Evolutionary conservation across 139 green algal genomes (phyloP), one percentile per base, ranked within the genome.

Genomic region (Trebouxia sp.): DNA sequence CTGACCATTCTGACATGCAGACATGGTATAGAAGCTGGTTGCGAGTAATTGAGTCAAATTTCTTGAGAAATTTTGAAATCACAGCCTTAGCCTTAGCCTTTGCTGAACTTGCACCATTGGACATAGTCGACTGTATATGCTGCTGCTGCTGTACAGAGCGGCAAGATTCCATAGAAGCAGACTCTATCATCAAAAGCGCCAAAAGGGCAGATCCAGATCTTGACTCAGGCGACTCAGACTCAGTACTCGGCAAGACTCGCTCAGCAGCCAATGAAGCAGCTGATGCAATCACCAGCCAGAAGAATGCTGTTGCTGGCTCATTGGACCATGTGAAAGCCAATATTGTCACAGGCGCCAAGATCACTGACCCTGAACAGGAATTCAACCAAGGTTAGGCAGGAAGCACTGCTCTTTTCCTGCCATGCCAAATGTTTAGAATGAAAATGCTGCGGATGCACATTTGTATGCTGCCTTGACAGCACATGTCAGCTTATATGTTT

Each of bases 151-250:
- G n/a, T 72, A 35, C 62, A 72, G 62, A 22, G 12, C 32, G 35
- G 11, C 62, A 72, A 5, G 62, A 72, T 15, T 72, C 62, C 15
- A 72, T 72, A 45, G 62, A 72, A 35, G 62, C 32, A 28, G 62
- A 72, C 32, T 72, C 62, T 24, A 72, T 72, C n/a, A 26, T 72
- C 10, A 72, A 72, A 15, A 72, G 62, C 32, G 62, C 62, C 3
- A 45, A 41, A 26, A 43, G 28, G 8, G 62, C 62, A 45, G 62
- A 72, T 35, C 28, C 62, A n/a, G 38, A 26, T 1, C 56, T 67
- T 7, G 38, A 28, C n/a, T 28, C 38, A 15, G 56, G 56, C 22
- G 56, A 67, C 56, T 67, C 26, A 38, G 56, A 67, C 56, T 67
- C 56, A 67, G 15, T 17, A 53, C 47, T 53, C 47, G 47, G 47